These are phyloP conservation scores for Clavispora carvajalis DNA, from an alignment of 805 yeast species.

Conservation along the genomic window DNA sequence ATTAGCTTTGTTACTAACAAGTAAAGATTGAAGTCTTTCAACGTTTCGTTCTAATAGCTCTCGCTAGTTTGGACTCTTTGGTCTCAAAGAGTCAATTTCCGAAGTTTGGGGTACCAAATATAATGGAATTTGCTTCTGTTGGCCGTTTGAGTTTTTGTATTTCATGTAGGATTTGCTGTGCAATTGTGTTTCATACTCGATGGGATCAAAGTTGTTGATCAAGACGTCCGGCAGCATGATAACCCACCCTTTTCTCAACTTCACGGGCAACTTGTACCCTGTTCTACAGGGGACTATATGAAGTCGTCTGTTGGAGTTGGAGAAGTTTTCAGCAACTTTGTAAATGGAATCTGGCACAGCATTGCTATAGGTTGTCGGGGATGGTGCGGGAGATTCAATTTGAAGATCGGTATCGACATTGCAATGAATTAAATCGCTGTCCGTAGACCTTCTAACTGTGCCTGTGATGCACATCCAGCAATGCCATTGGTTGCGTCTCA, in stretches of 20 bases:
- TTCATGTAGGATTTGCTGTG: slow-evolving; percentile 27
- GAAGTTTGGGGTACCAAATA: slow-evolving; percentile 55
- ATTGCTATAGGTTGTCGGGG: slow-evolving; percentile 10
- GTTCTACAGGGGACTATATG: slow-evolving; percentile 78
- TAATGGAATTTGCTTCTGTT: slow-evolving; percentile 39
- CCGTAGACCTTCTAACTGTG: slow-evolving; percentile 81
- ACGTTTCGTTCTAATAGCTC: not conserved
- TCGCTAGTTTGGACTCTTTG: slow-evolving; percentile 59
- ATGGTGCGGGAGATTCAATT: slow-evolving; percentile 41
- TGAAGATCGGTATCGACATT: slow-evolving; percentile 86
- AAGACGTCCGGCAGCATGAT: slow-evolving; percentile 79
- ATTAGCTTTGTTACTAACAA: slow-evolving; percentile 1
- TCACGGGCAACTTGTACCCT: slow-evolving; percentile 59
- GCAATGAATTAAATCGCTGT: slow-evolving; percentile 82
- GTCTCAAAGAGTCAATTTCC: slow-evolving; percentile 77
- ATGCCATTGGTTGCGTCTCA: slow-evolving; percentile 85
- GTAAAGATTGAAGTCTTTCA: slow-evolving; percentile 5
- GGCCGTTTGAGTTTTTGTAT: slow-evolving; percentile 11
- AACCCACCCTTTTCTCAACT: slow-evolving; percentile 85
- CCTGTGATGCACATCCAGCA: slow-evolving; percentile 98
- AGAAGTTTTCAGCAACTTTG: slow-evolving; percentile 81
- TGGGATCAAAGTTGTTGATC: slow-evolving; percentile 56
- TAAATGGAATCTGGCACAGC: slow-evolving; percentile 68
- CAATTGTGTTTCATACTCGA: slow-evolving; percentile 27
- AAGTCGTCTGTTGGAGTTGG: slow-evolving; percentile 72